phyloP scores from a whole-genome alignment of 108 stramenopile species.

The Nitzschia putrida region DNA sequence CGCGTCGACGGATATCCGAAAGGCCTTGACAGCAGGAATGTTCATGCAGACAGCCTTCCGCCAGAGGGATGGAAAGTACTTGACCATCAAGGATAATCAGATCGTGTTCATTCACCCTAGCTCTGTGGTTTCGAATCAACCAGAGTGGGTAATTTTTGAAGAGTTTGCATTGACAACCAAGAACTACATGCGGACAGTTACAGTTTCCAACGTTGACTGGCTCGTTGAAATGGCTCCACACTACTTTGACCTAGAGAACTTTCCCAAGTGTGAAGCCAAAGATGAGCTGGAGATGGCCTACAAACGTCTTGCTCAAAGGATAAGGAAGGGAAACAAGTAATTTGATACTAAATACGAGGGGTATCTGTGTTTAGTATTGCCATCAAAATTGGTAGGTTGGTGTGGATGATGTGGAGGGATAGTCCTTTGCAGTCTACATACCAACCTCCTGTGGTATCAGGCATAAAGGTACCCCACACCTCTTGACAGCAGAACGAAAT shows the following conservation, averaged over 20 bases:
- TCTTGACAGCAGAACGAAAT: too few species aligned
- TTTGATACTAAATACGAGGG: background rate
- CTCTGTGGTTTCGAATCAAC: conserved; percentile 87
- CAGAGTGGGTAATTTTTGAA: conserved; percentile 97
- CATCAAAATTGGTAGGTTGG: too few species aligned
- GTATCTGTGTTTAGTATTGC: background rate
- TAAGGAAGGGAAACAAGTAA: conserved; percentile 13
- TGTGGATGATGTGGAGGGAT: too few species aligned
- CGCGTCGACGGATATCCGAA: conserved; percentile 89
- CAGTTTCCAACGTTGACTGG: conserved; percentile 93
- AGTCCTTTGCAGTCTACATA: too few species aligned
- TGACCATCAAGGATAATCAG: conserved; percentile 99
- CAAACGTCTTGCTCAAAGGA: conserved; percentile 54
- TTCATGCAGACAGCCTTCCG: conserved; percentile 97
- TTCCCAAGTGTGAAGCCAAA: conserved; percentile 94
- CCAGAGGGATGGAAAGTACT: conserved; percentile 90
- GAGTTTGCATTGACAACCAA: conserved; percentile 98
- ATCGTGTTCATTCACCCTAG: conserved; percentile 94
- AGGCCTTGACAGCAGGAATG: conserved; percentile 88
- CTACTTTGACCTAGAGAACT: conserved; percentile 97
- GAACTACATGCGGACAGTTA: conserved; percentile 98
- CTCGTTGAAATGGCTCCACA: conserved; percentile 96
- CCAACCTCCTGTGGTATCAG: too few species aligned
- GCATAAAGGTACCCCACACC: too few species aligned
- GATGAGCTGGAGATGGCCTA: conserved; percentile 82